A percentile compares a stretch with the other conserved stretches of the same genome.
Conservation (phyloP, 345 rosid species). For the Hibiscus mutabilis region DNA sequence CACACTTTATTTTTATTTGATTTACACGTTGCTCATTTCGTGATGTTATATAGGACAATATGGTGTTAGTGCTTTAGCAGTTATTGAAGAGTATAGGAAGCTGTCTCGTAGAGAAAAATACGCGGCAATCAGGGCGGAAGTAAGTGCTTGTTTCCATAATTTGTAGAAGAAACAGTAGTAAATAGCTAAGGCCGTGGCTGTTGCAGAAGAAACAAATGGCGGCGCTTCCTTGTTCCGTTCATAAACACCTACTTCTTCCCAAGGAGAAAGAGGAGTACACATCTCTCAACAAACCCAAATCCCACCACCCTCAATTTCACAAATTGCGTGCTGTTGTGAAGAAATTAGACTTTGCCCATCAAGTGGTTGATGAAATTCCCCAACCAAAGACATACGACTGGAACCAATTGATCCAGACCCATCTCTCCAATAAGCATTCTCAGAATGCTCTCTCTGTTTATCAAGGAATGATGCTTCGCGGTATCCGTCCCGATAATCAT, state of each 20-base stretch:
- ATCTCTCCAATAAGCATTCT: slow-evolving; percentile 23
- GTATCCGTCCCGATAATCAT: slow-evolving; percentile 35
- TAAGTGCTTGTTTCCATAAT: neutral
- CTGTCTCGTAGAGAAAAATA: too few species aligned
- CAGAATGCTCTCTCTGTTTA: slow-evolving; percentile 26
- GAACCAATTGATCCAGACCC: slow-evolving; percentile 38
- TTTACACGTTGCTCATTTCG: too few species aligned
- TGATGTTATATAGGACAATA: too few species aligned
- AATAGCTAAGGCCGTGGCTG: neutral
- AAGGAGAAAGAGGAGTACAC: neutral
- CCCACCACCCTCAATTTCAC: neutral
- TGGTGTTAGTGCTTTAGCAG: too few species aligned
- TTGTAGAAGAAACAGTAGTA: neutral
- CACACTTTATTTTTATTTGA: too few species aligned
- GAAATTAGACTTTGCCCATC: slow-evolving; percentile 15
- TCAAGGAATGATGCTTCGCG: slow-evolving; percentile 38
- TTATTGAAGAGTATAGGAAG: too few species aligned
- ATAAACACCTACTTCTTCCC: neutral
- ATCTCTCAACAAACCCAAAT: neutral
- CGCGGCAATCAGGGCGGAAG: too few species aligned
- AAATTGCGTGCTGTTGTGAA: neutral
- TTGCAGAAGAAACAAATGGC: neutral
- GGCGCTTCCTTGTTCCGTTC: neutral
- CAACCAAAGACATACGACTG: slow-evolving; percentile 29
- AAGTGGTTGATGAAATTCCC: slow-evolving; percentile 41